phyloP scores from a whole-genome alignment of 2,329 filamentous ascomycete genomes.

The Claviceps fusiformis region DNA sequence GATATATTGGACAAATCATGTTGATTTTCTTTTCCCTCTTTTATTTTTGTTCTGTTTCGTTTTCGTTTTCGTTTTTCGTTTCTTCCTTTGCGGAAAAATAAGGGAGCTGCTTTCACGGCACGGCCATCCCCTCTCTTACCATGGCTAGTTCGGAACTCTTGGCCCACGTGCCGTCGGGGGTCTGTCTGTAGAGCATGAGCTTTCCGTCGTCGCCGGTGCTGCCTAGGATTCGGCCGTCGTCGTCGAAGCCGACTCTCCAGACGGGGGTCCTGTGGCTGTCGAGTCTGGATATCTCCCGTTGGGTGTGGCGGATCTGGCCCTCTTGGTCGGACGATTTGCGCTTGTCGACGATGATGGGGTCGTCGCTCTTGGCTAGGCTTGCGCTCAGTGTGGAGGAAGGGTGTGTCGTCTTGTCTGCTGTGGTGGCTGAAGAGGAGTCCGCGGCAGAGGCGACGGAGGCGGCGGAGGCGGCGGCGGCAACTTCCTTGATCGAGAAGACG shows the following conservation, averaged over 20 bases:
- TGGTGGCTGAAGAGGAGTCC: slow-evolving; percentile 7
- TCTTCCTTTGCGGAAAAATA: no score
- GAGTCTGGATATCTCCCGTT: slow-evolving; percentile 51
- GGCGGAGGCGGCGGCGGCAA: slow-evolving; percentile 8
- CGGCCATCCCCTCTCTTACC: slow-evolving; percentile 40
- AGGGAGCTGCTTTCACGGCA: slow-evolving; percentile 21
- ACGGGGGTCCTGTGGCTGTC: slow-evolving; percentile 56
- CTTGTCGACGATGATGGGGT: slow-evolving; percentile 28
- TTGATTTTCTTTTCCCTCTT: not conserved
- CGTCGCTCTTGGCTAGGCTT: slow-evolving; percentile 36
- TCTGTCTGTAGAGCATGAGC: slow-evolving; percentile 47
- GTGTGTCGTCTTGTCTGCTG: slow-evolving; percentile 17
- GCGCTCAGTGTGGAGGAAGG: slow-evolving; percentile 35
- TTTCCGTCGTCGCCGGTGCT: slow-evolving; percentile 66
- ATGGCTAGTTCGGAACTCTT: slow-evolving; percentile 47
- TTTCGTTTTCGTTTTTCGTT: no score
- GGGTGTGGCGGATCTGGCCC: slow-evolving; percentile 52
- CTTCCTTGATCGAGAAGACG: slow-evolving; percentile 17
- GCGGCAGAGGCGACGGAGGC: not conserved
- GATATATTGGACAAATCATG: no score
- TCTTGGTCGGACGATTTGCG: slow-evolving; percentile 40
- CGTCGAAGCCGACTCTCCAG: slow-evolving; percentile 61
- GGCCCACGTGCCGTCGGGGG: slow-evolving; percentile 42
- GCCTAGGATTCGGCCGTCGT: slow-evolving; percentile 57
- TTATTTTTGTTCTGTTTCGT: no score